Conservation (phyloP, 257 asterid species). For the Solanum tacnaense region DNA sequence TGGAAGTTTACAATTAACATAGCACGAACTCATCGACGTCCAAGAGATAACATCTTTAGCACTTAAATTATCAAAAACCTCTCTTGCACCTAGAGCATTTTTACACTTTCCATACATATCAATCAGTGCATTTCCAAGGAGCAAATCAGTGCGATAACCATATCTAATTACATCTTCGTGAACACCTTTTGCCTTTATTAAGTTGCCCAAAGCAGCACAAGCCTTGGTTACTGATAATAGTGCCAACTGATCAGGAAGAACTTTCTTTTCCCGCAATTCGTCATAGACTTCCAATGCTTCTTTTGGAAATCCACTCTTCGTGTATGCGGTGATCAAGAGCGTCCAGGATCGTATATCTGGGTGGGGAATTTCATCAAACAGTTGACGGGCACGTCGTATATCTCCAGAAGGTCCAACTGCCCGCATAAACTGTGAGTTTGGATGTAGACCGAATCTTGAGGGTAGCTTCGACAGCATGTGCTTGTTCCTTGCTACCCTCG, state of each 20-base stretch:
- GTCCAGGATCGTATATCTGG: conserved; percentile 21
- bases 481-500: not conserved
- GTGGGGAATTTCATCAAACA: conserved; percentile 17
- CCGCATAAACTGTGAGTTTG: not conserved
- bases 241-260: conserved; percentile 16
- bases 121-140: conserved; percentile 55
- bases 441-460: not conserved
- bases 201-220: conserved; percentile 27
- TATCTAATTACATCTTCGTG: conserved; percentile 35
- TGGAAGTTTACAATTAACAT: conserved; percentile 45
- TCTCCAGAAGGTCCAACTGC: not conserved
- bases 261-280: not conserved
- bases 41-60: conserved; percentile 59
- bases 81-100: conserved; percentile 41
- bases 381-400: conserved; percentile 13
- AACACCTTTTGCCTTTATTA: conserved; percentile 42
- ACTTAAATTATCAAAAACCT: conserved; percentile 29
- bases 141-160: conserved; percentile 35
- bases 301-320: conserved; percentile 7
- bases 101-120: conserved; percentile 67
- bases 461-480: conserved; percentile 7
- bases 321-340: conserved; percentile 10
- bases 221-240: conserved; percentile 12
- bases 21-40: conserved; percentile 66
- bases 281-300: conserved; percentile 17